Conservation (phyloP, 2,329 filamentous ascomycete species). For the Myriosclerotinia curreyana region DNA sequence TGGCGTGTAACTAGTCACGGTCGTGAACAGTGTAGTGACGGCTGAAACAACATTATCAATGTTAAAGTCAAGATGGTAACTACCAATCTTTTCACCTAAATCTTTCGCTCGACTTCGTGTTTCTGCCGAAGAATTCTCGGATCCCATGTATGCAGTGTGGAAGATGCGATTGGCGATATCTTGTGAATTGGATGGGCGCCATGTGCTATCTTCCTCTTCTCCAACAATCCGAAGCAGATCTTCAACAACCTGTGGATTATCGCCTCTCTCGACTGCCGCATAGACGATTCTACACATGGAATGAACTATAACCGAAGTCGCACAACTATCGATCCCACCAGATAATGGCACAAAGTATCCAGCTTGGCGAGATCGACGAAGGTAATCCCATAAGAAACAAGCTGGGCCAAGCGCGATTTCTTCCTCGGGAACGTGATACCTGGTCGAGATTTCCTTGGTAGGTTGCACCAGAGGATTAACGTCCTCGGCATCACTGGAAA, state of each 20-base stretch:
- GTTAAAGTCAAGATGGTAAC: constrained; percentile 69
- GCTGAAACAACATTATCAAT: constrained; percentile 28
- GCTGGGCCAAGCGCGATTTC: constrained; percentile 20
- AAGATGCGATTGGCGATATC: constrained; percentile 59
- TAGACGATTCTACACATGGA: constrained; percentile 51
- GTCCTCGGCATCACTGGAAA: constrained; percentile 44
- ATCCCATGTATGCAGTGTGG: constrained; percentile 45
- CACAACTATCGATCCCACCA: constrained; percentile 21
- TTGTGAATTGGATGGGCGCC: constrained; percentile 45
- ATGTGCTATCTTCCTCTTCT: constrained; percentile 46
- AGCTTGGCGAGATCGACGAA: constrained; percentile 15
- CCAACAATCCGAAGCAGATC: constrained; percentile 51
- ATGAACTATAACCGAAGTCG: constrained; percentile 21
- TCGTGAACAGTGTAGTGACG: constrained; percentile 48
- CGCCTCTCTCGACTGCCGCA: constrained; percentile 48
- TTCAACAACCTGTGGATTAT: constrained; percentile 51
- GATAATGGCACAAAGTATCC: constrained; percentile 22
- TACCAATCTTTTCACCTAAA: constrained; percentile 60
- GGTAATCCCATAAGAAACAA: constrained; percentile 22
- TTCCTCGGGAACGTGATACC: constrained; percentile 19
- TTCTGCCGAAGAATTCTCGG: constrained; percentile 47
- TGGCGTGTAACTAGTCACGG: constrained; percentile 58
- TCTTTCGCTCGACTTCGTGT: constrained; percentile 58
- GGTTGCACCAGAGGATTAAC: constrained; percentile 45
- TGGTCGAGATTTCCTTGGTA: constrained; percentile 15